phyloP scores from a whole-genome alignment of 257 asterid genomes.

The Rehmannia glutinosa region DNA sequence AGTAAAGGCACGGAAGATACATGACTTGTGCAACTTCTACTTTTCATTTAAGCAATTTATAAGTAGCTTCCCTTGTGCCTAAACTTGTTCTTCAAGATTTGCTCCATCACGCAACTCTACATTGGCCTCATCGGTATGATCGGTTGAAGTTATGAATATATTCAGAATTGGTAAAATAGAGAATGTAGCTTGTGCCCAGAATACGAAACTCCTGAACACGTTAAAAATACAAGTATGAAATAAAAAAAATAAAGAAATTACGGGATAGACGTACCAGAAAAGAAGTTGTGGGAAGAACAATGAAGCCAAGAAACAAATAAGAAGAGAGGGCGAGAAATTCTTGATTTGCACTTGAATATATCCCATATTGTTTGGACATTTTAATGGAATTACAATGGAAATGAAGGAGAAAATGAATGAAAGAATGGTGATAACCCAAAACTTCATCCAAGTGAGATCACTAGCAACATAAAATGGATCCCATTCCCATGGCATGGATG shows the following conservation, averaged over 20 bases:
- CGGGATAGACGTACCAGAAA: constrained; percentile 29
- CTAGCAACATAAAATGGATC: constrained; percentile 17
- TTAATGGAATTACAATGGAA: constrained; percentile 1
- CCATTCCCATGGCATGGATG: no score
- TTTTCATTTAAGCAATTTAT: no score
- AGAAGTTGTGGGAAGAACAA: constrained; percentile 19
- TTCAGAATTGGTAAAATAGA: neutral
- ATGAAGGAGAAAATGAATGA: constrained; percentile 18
- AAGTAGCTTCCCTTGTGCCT: no score
- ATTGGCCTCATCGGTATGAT: neutral
- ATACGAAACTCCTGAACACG: neutral
- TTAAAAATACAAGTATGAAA: neutral
- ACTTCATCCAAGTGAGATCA: constrained; percentile 17
- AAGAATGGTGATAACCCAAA: constrained; percentile 7
- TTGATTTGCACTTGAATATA: constrained; percentile 14
- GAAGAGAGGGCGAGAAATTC: constrained; percentile 11
- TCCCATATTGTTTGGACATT: neutral
- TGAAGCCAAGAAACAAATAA: constrained; percentile 14
- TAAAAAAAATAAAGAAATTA: neutral
- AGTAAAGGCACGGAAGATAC: no score
- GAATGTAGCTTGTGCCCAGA: neutral
- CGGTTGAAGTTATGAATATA: neutral
- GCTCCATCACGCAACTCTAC: neutral
- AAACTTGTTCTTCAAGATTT: no score
- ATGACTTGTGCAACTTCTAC: no score